Percentiles rank a stretch among this genome's conserved stretches.
Conservation (phyloP, 345 rosid species). For the Populus simonii region DNA sequence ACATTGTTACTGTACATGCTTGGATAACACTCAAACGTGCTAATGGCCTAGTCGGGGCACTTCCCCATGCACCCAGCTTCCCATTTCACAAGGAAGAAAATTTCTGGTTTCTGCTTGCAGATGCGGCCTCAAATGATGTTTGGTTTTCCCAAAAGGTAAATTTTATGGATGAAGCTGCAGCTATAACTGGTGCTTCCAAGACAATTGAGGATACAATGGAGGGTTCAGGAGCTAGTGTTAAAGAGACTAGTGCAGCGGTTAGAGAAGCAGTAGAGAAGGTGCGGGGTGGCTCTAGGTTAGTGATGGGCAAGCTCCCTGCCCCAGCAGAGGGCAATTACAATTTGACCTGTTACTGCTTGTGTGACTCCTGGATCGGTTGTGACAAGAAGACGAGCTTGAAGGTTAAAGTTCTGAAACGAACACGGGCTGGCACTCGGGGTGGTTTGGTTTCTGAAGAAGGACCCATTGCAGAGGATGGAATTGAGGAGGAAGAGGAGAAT, state of each 20-base stretch:
- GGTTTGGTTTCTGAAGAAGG: constrained; percentile 69
- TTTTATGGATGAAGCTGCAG: constrained; percentile 89
- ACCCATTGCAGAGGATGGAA: constrained; percentile 66
- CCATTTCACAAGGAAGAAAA: constrained; percentile 97
- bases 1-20: constrained; percentile 76
- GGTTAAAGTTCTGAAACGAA: constrained; percentile 77
- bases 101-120: constrained; percentile 90
- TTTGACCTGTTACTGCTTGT: constrained; percentile 78
- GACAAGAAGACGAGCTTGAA: constrained; percentile 64
- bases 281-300: constrained; percentile 73
- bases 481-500: constrained; percentile 88
- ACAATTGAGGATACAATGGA: constrained; percentile 89
- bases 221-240: constrained; percentile 75
- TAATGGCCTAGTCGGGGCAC: constrained; percentile 77
- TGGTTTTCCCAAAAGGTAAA: constrained; percentile 96
- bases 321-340: constrained; percentile 83
- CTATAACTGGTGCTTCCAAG: constrained; percentile 77
- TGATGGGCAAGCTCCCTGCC: constrained; percentile 89
- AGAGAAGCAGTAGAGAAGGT: constrained; percentile 77
- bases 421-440: constrained; percentile 76
- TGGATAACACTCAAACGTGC: constrained; percentile 79
- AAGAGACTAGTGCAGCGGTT: constrained; percentile 65
- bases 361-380: constrained; percentile 96
- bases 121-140: constrained; percentile 61
- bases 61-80: constrained; percentile 79